phyloP scores from a whole-genome alignment of 441 rosid genomes.

The Pelargonium citronellum region DNA sequence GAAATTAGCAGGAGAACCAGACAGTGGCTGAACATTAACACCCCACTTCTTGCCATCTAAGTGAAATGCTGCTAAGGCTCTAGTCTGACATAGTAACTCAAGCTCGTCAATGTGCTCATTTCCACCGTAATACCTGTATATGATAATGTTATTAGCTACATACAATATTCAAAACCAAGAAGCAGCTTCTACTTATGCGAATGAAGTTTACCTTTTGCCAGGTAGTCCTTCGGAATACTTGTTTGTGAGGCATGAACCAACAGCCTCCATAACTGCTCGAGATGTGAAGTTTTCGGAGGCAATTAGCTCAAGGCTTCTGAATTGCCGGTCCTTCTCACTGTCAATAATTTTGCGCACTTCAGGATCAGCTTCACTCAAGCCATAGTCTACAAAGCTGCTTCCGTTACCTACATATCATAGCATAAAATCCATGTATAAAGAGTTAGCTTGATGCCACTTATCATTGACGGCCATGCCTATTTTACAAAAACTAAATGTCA shows the following conservation, averaged over 20 bases:
- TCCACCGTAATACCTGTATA: conserved; percentile 77
- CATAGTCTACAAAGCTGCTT: conserved; percentile 44
- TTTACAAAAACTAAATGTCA: no score
- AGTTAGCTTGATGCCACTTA: neutral
- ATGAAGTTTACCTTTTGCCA: conserved; percentile 62
- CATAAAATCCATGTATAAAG: neutral
- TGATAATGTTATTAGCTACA: conserved; percentile 8
- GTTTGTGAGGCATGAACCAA: conserved; percentile 89
- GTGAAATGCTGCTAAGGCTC: conserved; percentile 73
- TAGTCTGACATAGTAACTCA: conserved; percentile 73
- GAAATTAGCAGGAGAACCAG: conserved; percentile 94
- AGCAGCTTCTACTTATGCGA: neutral
- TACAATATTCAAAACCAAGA: neutral
- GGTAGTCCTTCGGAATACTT: conserved; percentile 93
- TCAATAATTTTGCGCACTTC: conserved; percentile 53
- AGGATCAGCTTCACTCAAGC: conserved; percentile 65
- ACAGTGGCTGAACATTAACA: conserved; percentile 87
- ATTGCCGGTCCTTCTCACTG: conserved; percentile 79
- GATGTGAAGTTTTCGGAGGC: conserved; percentile 86
- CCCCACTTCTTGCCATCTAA: conserved; percentile 75
- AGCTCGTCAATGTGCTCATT: conserved; percentile 83
- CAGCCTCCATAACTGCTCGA: conserved; percentile 88
- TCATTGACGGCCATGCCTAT: neutral
- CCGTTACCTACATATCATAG: conserved; percentile 32
- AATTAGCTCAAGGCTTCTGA: conserved; percentile 77